Base-by-base conservation (phyloP, 495 filamentous ascomycete species). In the Clohesyomyces aquaticus region DNA sequence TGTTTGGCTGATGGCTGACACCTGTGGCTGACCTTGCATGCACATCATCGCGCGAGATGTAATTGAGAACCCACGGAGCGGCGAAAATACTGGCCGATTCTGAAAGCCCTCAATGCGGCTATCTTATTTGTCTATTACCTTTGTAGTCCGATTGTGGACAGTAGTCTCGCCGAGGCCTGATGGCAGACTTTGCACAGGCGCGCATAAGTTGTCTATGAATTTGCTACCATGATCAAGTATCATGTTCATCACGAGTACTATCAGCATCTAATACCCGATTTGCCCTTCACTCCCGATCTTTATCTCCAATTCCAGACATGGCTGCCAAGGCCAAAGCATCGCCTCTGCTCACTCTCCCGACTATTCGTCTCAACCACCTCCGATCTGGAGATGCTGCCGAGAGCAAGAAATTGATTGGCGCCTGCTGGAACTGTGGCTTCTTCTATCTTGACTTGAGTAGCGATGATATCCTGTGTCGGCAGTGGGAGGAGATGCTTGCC, bases 371-470 rank as follows among this genome's bases (percentile, higher is more conserved):
- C 32, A 38, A 38, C 32, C 32, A 38, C 32, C 32, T 38, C 32
- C 32, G 32, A 38, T 38, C 32, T 14, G 32, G 32, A 38, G 32
- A 38, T 38, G 32, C 32, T 38, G 32, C 32, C 43, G 43, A 47
- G 43, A 47, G 12, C 43, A n/a, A 16, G 14, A 47, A 47, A 22
- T 22, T 47, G 19, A n/a, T 47, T 16, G 12, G 12, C 19, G 43
- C 43, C 14, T 47, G 43, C 43, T n/a, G 19, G 19, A 47, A 16
- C 19, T 16, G 14, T 47, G 43, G 43, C 43, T 47, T 47, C 43
- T 47, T 47, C 43, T 47, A 47, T 22, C 14, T 47, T 47, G 43
- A 47, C 43, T n/a, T 47, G 14, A 16, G 19, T 16, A 47, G 43
- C 43, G 43, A 16, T 47, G 14, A 22, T 22, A 47, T 16, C 19